Conservation (phyloP, 1,139 yeast species). For the Nakaseomyces nivariensis region DNA sequence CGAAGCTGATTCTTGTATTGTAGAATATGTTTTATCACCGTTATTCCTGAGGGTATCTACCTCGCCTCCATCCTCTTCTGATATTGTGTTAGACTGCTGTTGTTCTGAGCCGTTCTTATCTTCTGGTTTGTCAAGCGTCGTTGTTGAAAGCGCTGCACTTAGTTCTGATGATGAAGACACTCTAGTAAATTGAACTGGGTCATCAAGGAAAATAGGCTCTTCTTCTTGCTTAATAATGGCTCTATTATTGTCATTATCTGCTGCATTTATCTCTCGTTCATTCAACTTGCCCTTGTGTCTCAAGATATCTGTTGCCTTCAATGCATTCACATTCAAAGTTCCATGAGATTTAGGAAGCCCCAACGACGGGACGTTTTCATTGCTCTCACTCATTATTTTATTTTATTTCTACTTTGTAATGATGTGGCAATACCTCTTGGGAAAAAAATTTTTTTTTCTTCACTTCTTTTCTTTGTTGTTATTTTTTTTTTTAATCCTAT, state of each 20-base stretch:
- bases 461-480: no score
- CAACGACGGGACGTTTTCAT: background rate
- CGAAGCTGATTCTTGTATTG: constrained; percentile 3
- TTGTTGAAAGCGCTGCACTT: constrained; percentile 19
- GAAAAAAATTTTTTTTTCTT: no score
- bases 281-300: background rate
- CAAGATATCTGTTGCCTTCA: constrained; percentile 18
- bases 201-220: constrained; percentile 27
- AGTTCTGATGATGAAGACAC: constrained; percentile 31
- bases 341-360: constrained; percentile 55
- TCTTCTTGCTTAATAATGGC: constrained; percentile 6
- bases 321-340: constrained; percentile 47
- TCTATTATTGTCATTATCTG: constrained; percentile 9
- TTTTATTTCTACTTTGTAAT: background rate
- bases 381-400: background rate
- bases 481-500: no score
- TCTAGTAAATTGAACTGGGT: constrained; percentile 33
- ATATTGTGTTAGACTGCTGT: background rate
- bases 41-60: background rate
- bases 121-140: constrained; percentile 9
- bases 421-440: no score
- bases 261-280: background rate
- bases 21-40: constrained; percentile 5
- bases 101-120: constrained; percentile 13
- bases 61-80: background rate